These are phyloP conservation scores for Pseudogymnoascus sp. DNA, from an alignment of 2,329 filamentous ascomycete genomes.

Conservation along the genomic window DNA sequence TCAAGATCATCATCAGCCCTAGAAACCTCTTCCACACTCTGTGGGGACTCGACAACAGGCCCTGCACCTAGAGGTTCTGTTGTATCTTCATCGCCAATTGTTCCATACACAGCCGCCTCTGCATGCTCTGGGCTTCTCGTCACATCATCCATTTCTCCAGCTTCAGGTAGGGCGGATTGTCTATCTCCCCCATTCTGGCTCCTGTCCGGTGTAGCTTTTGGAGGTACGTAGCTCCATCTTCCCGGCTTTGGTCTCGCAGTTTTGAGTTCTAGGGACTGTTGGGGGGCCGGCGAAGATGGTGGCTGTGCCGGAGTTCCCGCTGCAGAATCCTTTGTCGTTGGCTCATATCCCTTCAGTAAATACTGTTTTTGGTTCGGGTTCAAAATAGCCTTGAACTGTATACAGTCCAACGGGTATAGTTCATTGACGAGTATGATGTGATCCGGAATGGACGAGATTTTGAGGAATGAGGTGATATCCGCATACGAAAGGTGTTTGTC, in stretches of 20 bases:
- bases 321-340: slow-evolving; percentile 5
- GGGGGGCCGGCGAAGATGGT: background rate
- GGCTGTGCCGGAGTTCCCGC: slow-evolving; percentile 2
- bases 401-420: slow-evolving; percentile 59
- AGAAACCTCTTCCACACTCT: background rate
- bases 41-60: background rate
- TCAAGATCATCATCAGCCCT: slow-evolving; percentile 47
- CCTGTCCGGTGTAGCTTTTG: slow-evolving; percentile 31
- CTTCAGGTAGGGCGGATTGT: background rate
- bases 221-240: slow-evolving; percentile 33
- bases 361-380: slow-evolving; percentile 53
- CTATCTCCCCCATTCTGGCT: slow-evolving; percentile 17
- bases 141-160: background rate
- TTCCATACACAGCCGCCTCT: background rate
- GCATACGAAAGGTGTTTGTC: slow-evolving; percentile 59
- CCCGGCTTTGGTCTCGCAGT: slow-evolving; percentile 30
- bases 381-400: slow-evolving; percentile 47
- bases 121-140: background rate
- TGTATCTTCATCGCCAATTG: background rate
- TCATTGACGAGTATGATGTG: slow-evolving; percentile 56
- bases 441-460: slow-evolving; percentile 24
- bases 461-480: slow-evolving; percentile 52
- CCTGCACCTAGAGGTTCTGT: background rate
- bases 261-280: slow-evolving; percentile 42
- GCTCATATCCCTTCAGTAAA: slow-evolving; percentile 30